Conservation (phyloP, 2,329 filamentous ascomycete species). For the Penicillium sp. region DNA sequence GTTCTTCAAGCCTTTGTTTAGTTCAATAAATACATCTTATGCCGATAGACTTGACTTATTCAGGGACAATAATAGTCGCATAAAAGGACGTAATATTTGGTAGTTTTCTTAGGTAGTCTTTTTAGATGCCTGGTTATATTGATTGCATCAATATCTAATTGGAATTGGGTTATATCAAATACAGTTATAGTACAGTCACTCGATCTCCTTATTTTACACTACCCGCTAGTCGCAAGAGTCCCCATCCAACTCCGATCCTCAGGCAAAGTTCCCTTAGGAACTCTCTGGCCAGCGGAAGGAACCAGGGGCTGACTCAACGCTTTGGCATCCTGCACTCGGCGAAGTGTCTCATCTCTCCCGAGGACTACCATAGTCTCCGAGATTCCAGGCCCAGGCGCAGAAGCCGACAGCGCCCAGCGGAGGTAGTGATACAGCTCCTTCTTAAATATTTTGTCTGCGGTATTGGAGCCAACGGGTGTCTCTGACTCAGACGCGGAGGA, state of each 20-base stretch:
- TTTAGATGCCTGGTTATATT: no score
- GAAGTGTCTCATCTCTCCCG: constrained; percentile 51
- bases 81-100: no score
- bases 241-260: constrained; percentile 37
- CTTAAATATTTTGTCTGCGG: constrained; percentile 38
- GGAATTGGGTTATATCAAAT: background rate
- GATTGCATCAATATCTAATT: background rate
- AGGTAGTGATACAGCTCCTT: constrained; percentile 55
- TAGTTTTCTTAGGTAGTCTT: no score
- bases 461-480: constrained; percentile 9
- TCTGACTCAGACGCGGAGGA: constrained; percentile 2
- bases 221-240: constrained; percentile 24
- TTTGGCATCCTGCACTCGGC: constrained; percentile 44
- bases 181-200: constrained; percentile 1
- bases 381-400: constrained; percentile 53
- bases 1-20: background rate
- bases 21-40: background rate
- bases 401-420: constrained; percentile 55
- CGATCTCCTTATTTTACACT: background rate
- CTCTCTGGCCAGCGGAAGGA: constrained; percentile 16
- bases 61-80: background rate
- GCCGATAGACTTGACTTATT: background rate
- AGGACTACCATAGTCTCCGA: constrained; percentile 55
- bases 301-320: constrained; percentile 27
- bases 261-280: constrained; percentile 17